Evolutionary conservation across 495 filamentous ascomycete species (phyloP).

Genomic region (Penicillium goetzii): DNA sequence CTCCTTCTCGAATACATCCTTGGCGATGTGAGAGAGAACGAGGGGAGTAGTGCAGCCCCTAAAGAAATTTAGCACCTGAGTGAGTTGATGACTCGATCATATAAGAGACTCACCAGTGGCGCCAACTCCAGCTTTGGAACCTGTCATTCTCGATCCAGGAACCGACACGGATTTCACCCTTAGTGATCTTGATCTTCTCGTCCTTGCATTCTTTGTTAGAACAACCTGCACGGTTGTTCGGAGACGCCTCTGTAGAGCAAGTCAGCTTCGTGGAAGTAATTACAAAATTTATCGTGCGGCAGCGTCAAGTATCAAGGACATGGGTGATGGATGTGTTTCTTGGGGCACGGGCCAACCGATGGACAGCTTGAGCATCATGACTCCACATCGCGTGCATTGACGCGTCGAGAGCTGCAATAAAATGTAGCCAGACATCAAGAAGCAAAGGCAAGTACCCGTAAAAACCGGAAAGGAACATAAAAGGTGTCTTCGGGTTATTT

Average conservation of each 20-base stretch:
- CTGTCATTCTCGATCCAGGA: conserved; percentile 60
- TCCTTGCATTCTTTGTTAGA: conserved; percentile 69
- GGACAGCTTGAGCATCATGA: conserved; percentile 5
- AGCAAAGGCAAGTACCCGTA: neutral
- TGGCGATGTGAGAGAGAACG: conserved; percentile 59
- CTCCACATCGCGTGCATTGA: neutral
- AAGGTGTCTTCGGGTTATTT: neutral
- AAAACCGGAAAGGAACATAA: neutral
- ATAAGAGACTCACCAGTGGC: conserved; percentile 70
- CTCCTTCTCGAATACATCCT: conserved; percentile 36
- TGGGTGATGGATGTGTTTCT: neutral
- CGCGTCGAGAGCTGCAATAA: neutral
- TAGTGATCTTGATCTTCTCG: conserved; percentile 65
- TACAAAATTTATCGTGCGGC: neutral
- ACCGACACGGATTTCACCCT: conserved; percentile 75
- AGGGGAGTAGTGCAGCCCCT: conserved; percentile 83
- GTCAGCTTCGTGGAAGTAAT: conserved; percentile 20
- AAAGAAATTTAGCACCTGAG: no score
- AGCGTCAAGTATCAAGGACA: neutral
- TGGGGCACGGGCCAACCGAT: conserved; percentile 6
- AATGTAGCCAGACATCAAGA: no score
- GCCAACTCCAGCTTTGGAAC: conserved; percentile 63
- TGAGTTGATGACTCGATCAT: neutral
- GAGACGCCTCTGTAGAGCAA: conserved; percentile 59
- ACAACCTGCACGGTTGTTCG: conserved; percentile 66